Evolutionary conservation across 2,329 filamentous ascomycete species (phyloP), one percentile per base, ranked within the genome.

Genomic region (Venturia carpophila): DNA sequence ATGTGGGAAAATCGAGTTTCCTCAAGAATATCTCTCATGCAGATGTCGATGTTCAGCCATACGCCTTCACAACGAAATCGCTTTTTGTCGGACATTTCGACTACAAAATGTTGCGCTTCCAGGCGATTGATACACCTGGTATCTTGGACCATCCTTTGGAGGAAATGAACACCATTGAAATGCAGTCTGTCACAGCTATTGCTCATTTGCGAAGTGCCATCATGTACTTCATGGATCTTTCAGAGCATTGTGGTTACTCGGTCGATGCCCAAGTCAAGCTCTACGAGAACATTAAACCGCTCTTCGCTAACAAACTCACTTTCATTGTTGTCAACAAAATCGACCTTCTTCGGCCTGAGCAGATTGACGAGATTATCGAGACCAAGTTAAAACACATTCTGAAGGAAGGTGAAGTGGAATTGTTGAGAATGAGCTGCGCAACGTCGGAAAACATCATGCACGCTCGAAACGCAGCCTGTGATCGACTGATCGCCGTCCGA

Each of bases 101-200:
- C 79, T 96, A 95, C 82, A 95, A 95, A 78, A 92, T 91, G 77
- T 82, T 92, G 70, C 84, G 90, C 68, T 92, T 92, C 79, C 89
- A 92, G 79, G 92, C 92, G 37, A 97, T 99, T 71, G 94, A 99
- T 78, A 99, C 94, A 13, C 93, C 93, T n/a, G 94, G 94, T 82
- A 96, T 99, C 70, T 81, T 99, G 67, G 94, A 99, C 72, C 94
- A 99, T 76, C 92, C 93, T 43, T 85, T 99, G 10, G 94, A 97
- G 79, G 94, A 97, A 80, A 99, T 97, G 94, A 96, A 97, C 80
- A 97, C 94, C 3, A 99, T 99, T 74, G 94, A 99, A 79, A 97
- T 97, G 91, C 94, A 97, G 82, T 90, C 90, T 68, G 97, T 99
- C 70, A 97, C 93, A 21, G 94, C 95, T 13, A 96, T 99, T 79